Evolutionary conservation across 1,139 yeast species (phyloP).

Genomic region (Geotrichum macrosporum): DNA sequence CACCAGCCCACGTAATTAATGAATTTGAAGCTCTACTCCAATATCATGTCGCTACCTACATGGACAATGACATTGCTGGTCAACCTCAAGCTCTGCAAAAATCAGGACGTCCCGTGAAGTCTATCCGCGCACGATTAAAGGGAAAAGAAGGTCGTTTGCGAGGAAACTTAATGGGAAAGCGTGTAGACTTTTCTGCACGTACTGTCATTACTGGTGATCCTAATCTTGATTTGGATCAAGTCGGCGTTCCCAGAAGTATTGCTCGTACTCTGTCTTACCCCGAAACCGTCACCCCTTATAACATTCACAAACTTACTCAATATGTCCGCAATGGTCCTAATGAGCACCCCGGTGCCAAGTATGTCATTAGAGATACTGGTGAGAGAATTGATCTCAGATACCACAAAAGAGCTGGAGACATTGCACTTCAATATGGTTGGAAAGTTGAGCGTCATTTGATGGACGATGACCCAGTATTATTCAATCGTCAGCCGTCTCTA

Average conservation of each 20-base stretch:
- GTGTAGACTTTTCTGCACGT: slow-evolving; percentile 98
- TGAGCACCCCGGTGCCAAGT: slow-evolving; percentile 99
- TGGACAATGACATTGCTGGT: slow-evolving; percentile 99
- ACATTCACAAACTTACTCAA: slow-evolving; percentile 87
- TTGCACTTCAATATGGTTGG: slow-evolving; percentile 98
- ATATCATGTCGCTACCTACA: slow-evolving; percentile 98
- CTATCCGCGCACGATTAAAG: slow-evolving; percentile 96
- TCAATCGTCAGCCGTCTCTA: slow-evolving; percentile 98
- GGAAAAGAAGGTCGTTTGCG: slow-evolving; percentile 99
- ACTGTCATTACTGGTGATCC: slow-evolving; percentile 99
- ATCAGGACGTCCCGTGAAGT: slow-evolving; percentile 97
- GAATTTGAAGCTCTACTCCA: slow-evolving; percentile 95
- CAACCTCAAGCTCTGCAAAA: slow-evolving; percentile 99
- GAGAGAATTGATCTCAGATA: slow-evolving; percentile 96
- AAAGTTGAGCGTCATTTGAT: slow-evolving; percentile 96
- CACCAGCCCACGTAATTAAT: slow-evolving; percentile 95
- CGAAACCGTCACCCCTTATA: slow-evolving; percentile 95
- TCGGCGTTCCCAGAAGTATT: slow-evolving; percentile 95
- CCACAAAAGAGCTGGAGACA: slow-evolving; percentile 97
- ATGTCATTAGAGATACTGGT: slow-evolving; percentile 96
- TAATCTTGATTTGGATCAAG: slow-evolving; percentile 93
- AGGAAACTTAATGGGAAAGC: slow-evolving; percentile 99
- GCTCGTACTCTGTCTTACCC: slow-evolving; percentile 96
- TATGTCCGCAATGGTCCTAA: slow-evolving; percentile 96
- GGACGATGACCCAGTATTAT: slow-evolving; percentile 95